Percentiles rank a stretch among this genome's conserved stretches.
phyloP scores from a whole-genome alignment of 73 alveolate genomes.

The Stentor coeruleus region DNA sequence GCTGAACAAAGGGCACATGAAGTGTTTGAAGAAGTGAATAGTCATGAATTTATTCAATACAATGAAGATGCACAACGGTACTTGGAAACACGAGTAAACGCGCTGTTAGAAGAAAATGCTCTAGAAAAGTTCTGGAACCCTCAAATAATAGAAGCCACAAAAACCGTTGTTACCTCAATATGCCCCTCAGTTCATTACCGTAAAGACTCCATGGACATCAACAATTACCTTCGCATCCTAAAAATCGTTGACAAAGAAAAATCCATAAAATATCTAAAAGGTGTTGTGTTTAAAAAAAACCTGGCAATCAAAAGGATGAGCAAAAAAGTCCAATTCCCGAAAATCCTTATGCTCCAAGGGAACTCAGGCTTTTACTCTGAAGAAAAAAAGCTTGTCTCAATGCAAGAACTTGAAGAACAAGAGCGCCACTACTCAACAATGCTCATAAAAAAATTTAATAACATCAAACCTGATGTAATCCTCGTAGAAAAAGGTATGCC shows the following conservation, averaged over 20 bases:
- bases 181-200: constrained; percentile 62
- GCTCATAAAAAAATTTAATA: constrained; percentile 46
- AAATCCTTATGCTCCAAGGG: constrained; percentile 49
- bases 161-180: constrained; percentile 50
- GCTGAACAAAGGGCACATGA: background rate
- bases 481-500: constrained; percentile 66
- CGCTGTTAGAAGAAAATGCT: background rate
- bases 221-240: constrained; percentile 65
- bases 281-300: constrained; percentile 59
- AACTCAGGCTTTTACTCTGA: constrained; percentile 33
- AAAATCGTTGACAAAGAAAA: constrained; percentile 44
- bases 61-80: background rate
- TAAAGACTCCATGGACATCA: constrained; percentile 74
- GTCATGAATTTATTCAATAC: background rate
- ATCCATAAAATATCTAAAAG: constrained; percentile 48
- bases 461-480: constrained; percentile 68
- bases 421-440: constrained; percentile 54
- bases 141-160: background rate
- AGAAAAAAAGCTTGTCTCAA: constrained; percentile 38
- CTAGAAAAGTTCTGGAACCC: background rate
- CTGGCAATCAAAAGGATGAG: constrained; percentile 67
- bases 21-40: constrained; percentile 4
- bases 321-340: constrained; percentile 55
- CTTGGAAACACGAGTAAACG: background rate
- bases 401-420: constrained; percentile 38